phyloP scores from a whole-genome alignment of 306 rosid genomes.

The Fragaria vesca region DNA sequence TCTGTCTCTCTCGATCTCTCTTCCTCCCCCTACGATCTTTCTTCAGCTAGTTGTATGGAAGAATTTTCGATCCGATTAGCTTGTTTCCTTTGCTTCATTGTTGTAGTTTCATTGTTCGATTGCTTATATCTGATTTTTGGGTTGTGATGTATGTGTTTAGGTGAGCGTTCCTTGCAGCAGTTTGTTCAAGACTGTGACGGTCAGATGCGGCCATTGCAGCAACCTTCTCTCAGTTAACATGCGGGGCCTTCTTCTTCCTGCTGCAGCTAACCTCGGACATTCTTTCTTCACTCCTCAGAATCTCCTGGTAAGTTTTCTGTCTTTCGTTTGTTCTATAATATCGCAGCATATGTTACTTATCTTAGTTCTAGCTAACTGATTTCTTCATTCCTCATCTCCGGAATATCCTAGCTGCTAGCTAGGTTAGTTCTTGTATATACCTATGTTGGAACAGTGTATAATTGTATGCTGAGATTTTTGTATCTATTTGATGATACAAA shows the following conservation, averaged over 20 bases:
- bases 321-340: background rate
- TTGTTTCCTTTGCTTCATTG: background rate
- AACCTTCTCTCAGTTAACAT: conserved; percentile 85
- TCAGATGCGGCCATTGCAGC: conserved; percentile 96
- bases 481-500: background rate
- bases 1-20: background rate
- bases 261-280: conserved; percentile 52
- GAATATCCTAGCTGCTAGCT: background rate
- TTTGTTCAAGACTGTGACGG: conserved; percentile 91
- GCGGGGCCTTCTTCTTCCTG: conserved; percentile 64
- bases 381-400: background rate
- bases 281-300: conserved; percentile 67
- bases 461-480: background rate
- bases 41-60: background rate
- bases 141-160: conserved; percentile 31
- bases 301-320: conserved; percentile 43
- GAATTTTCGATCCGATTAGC: background rate
- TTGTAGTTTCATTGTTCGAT: background rate
- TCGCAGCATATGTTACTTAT: background rate
- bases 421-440: conserved; percentile 1
- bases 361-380: background rate
- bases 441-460: conserved; percentile 21
- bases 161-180: conserved; percentile 89
- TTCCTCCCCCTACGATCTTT: background rate
- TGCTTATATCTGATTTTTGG: background rate